These are phyloP conservation scores for Diaporthe aspalathi DNA, from an alignment of 2,329 filamentous ascomycete genomes.

Conservation along the genomic window DNA sequence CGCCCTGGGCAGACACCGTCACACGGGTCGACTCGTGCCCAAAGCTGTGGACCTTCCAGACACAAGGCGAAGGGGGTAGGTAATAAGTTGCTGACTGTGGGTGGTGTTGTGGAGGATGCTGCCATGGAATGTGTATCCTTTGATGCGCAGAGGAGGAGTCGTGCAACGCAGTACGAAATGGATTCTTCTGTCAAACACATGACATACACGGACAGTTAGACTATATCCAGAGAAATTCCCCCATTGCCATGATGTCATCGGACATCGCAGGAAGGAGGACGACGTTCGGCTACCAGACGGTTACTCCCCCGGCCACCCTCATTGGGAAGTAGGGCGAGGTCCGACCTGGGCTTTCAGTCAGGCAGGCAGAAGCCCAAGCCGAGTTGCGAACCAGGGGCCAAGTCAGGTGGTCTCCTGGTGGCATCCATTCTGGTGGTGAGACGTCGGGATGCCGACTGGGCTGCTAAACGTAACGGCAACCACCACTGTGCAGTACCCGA, in stretches of 20 bases:
- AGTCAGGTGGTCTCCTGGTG: conserved; percentile 10
- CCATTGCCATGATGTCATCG: conserved; percentile 19
- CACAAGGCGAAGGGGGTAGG: neutral
- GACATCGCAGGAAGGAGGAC: neutral
- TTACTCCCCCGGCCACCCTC: conserved; percentile 7
- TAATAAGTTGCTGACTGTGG: neutral
- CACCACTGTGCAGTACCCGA: neutral
- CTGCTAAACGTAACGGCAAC: conserved; percentile 24
- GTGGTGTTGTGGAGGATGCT: conserved; percentile 3
- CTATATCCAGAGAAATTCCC: neutral
- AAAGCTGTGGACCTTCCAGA: conserved; percentile 12
- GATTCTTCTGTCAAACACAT: neutral
- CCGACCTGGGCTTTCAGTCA: neutral
- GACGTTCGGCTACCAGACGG: conserved; percentile 17
- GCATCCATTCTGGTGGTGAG: conserved; percentile 16
- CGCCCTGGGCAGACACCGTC: conserved; percentile 13
- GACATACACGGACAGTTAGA: neutral
- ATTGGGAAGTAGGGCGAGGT: neutral
- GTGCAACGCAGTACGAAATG: neutral
- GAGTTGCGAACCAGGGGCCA: conserved; percentile 21
- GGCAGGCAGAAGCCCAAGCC: neutral
- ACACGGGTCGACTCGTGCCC: conserved; percentile 30
- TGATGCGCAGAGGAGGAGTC: neutral
- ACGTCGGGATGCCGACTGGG: conserved; percentile 20
- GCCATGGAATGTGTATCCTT: neutral